Base-by-base conservation (phyloP, 2,329 filamentous ascomycete species). In the Incumbomyces delicatus region DNA sequence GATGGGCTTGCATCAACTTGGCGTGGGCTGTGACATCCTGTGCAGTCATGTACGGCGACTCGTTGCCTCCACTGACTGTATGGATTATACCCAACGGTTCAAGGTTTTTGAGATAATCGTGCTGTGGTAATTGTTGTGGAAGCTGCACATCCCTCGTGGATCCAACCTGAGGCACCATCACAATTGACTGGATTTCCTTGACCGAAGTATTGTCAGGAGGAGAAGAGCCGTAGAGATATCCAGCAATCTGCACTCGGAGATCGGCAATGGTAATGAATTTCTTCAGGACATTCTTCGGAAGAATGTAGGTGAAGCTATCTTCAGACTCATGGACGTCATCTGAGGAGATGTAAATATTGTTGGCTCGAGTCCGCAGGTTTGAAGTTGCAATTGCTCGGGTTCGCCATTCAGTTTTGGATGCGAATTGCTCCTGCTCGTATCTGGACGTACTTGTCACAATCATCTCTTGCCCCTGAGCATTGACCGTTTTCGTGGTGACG, bases 271-370 rank as follows among this genome's bases (percentile, higher is more conserved):
- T 92, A 69, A 98, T 96, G 74, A 98, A 98, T 54, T 87, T 86
- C 76, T 95, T 95, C 59, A 98, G 77, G 41, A 98, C 83, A 65
- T 98, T 98, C 78, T 96, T 98, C 1, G 92, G 92, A 87, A 98
- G 95, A 60, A 98, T 86, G 60, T 96, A 98, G 1, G 90, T 98
- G 61, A 86, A 84, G 59, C 81, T 77, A 33, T 89, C 87, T 50
- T 95, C 88, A n/a, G 54, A 46, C 53, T 92, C 79, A 45, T 88
- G 85, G 55, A 90, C 85, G 62, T 96, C 92, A 45, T 95, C 88
- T 0, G 89, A 92, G 6, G 92, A 95, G 57, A 98, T 94, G 66
- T 96, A 98, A 60, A 98, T 95, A 68, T 98, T 95, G 76, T 96
- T 98, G 41, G 92, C 80, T 55, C 92, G 77, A 40, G 89, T 95